Evolutionary conservation across 169 alveolate genomes (phyloP), one percentile per base, ranked within the genome.

Genomic region (Cryptosporidium baileyi): DNA sequence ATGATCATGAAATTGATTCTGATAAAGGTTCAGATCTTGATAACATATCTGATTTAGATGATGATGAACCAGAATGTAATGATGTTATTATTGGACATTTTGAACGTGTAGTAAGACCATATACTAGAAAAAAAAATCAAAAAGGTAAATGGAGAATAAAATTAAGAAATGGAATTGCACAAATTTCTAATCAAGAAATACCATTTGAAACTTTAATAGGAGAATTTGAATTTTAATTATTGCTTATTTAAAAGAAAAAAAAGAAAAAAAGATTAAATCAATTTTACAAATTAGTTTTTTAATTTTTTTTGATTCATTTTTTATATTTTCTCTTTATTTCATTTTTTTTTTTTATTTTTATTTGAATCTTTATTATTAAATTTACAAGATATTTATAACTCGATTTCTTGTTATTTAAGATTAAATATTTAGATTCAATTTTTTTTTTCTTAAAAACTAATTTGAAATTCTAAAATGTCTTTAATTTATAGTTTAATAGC

Each of bases 161-260:
- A 38, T 40, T 67, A 40, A 67, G 82, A 34, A 67, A 67, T 4
- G 82, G 82, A 49, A 67, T 67, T n/a, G 82, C 82, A 47, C 82
- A 67, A 52, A 67, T 67, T 28, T 63, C 65, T 19, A 67, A 67
- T 36, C 65, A 67, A 13, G 82, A 67, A 49, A 67, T 67, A n/a
- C 63, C 63, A 24, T 67, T 67, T 67, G 82, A 67, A 47, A 67
- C 82, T 44, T 51, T 67, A 34, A 49, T 67, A 19, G 82, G 82
- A 15, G 82, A 67, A 67, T 67, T 67, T 19, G 82, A 67, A 15
- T 67, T 67, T 67, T 67, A 49, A 67, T 44, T n/a, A n/a, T n/a
- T n/a, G n/a, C n/a, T n/a, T n/a, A n/a, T n/a, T n/a, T n/a, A n/a
- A n/a, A n/a, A n/a, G n/a, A n/a, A n/a, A n/a, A n/a, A n/a, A n/a